These are phyloP conservation scores for Xylaria curta DNA, from an alignment of 495 filamentous ascomycete species.

Conservation along the genomic window DNA sequence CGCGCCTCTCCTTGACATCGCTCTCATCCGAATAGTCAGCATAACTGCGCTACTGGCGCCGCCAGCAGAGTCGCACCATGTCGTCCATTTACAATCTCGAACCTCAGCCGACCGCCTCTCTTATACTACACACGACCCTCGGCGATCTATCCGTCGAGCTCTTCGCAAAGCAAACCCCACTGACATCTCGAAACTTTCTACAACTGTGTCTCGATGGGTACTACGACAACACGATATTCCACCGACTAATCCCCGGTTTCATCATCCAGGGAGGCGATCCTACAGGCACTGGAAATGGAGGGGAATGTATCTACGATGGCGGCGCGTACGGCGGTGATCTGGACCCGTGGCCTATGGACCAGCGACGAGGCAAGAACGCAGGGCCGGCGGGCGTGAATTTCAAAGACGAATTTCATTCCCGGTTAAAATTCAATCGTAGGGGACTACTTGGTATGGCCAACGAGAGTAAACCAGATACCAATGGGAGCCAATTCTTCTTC, in stretches of 20 bases:
- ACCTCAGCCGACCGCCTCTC: constrained; percentile 88
- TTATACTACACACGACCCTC: constrained; percentile 83
- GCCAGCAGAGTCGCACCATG: constrained; percentile 57
- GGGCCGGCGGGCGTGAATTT: constrained; percentile 65
- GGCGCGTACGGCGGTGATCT: constrained; percentile 72
- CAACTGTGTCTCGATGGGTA: constrained; percentile 94
- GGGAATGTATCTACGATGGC: constrained; percentile 88
- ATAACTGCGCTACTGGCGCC: neutral
- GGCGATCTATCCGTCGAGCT: constrained; percentile 90
- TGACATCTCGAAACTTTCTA: constrained; percentile 93
- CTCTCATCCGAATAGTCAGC: neutral
- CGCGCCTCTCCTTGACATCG: neutral
- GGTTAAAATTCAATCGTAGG: constrained; percentile 90
- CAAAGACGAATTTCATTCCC: constrained; percentile 88
- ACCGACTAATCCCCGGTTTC: constrained; percentile 90
- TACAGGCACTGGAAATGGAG: constrained; percentile 84
- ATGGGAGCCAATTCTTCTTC: constrained; percentile 97
- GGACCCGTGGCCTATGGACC: constrained; percentile 68
- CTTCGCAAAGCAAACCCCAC: constrained; percentile 90
- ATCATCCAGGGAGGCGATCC: constrained; percentile 92
- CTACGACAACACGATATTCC: constrained; percentile 91
- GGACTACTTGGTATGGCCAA: constrained; percentile 95
- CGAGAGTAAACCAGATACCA: constrained; percentile 72
- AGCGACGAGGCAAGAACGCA: constrained; percentile 61
- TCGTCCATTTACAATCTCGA: constrained; percentile 91